Evolutionary conservation across 1,139 yeast genomes (phyloP).

Genomic region (Nematodospora anomalae): DNA sequence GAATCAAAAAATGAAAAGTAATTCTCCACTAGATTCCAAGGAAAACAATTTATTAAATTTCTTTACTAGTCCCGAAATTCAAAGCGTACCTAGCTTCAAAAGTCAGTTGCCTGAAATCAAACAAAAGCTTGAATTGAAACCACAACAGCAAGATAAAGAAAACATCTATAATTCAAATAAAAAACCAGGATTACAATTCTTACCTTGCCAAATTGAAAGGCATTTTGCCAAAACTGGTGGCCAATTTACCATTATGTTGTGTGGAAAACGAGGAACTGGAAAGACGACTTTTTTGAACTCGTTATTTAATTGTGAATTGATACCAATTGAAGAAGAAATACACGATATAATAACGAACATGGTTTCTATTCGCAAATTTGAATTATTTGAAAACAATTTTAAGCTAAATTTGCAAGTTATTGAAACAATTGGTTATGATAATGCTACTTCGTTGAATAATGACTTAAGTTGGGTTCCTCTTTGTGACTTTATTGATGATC

Average conservation of each 20-base stretch:
- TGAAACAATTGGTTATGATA: slow-evolving; percentile 33
- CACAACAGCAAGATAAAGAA: not conserved
- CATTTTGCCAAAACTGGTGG: slow-evolving; percentile 30
- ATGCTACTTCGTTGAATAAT: slow-evolving; percentile 39
- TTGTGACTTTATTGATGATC: slow-evolving; percentile 59
- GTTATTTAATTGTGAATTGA: slow-evolving; percentile 29
- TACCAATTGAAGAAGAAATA: slow-evolving; percentile 3
- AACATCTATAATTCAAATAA: not conserved
- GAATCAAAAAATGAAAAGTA: not conserved
- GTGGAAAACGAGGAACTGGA: slow-evolving; percentile 79
- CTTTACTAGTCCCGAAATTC: not conserved
- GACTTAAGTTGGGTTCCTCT: slow-evolving; percentile 59
- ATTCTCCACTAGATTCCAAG: not conserved
- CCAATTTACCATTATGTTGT: slow-evolving; percentile 62
- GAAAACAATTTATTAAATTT: not conserved
- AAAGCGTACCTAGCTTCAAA: slow-evolving; percentile 1
- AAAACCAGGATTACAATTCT: slow-evolving; percentile 22
- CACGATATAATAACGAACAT: slow-evolving; percentile 2
- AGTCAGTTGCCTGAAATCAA: slow-evolving; percentile 4
- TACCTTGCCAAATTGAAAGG: slow-evolving; percentile 29
- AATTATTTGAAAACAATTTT: slow-evolving; percentile 52
- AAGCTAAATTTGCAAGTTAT: slow-evolving; percentile 48
- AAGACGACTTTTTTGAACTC: slow-evolving; percentile 78
- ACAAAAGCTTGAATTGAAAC: not conserved
- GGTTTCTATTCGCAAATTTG: slow-evolving; percentile 33